These are phyloP conservation scores for Eutypa lata DNA, from an alignment of 2,329 filamentous ascomycete species.

Conservation along the genomic window DNA sequence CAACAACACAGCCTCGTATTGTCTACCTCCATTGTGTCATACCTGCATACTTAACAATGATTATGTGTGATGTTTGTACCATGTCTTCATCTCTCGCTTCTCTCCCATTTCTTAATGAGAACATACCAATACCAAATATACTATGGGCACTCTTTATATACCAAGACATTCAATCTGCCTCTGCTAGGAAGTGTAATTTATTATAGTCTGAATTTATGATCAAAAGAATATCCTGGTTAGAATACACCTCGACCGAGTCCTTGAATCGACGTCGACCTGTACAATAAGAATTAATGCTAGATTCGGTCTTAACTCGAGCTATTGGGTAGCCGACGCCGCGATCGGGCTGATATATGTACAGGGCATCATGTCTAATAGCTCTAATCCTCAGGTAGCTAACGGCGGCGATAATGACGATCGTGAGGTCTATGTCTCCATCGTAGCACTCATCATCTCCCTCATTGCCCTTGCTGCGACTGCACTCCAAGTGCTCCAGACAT, in stretches of 20 bases:
- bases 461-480: constrained; percentile 9
- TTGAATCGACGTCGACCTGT: no score
- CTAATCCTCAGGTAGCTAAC: no score
- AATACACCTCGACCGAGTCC: no score
- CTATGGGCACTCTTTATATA: no score
- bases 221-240: no score
- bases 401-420: constrained; percentile 5
- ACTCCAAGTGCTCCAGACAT: constrained; percentile 17
- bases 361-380: no score
- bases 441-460: constrained; percentile 17
- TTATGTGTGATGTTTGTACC: neutral
- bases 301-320: neutral
- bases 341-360: neutral
- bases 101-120: no score
- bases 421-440: constrained; percentile 9
- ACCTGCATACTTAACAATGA: neutral
- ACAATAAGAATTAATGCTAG: no score
- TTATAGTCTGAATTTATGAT: no score
- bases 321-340: neutral
- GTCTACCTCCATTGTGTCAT: neutral
- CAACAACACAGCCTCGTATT: neutral
- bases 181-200: no score
- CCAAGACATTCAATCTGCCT: no score
- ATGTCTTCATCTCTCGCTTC: neutral
- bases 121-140: no score